phyloP scores from a whole-genome alignment of 2,329 filamentous ascomycete genomes.

The Chaetomium strumarium region DNA sequence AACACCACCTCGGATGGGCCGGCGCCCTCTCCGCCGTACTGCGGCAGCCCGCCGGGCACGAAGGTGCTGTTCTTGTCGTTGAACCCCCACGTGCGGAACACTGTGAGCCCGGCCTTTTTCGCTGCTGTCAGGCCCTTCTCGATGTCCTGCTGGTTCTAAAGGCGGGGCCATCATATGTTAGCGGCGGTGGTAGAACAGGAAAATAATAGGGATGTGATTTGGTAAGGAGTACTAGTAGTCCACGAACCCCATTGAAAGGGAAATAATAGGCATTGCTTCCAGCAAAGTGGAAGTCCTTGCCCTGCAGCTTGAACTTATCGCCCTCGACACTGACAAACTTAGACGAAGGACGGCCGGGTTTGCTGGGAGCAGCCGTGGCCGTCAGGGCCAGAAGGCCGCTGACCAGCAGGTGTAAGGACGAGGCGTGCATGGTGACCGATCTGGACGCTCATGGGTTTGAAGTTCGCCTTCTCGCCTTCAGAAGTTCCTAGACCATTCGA shows the following conservation, averaged over 20 bases:
- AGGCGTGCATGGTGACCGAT: conserved; percentile 10
- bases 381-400: conserved; percentile 14
- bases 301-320: conserved; percentile 47
- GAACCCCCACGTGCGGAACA: conserved; percentile 54
- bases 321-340: conserved; percentile 45
- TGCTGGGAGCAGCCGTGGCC: conserved; percentile 16
- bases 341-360: conserved; percentile 2
- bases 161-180: neutral
- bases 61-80: conserved; percentile 50
- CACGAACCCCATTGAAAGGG: conserved; percentile 45
- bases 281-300: conserved; percentile 51
- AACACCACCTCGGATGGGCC: conserved; percentile 41
- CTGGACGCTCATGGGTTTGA: neutral
- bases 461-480: neutral
- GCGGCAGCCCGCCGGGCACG: conserved; percentile 39
- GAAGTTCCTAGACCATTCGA: neutral
- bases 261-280: conserved; percentile 54
- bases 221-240: neutral
- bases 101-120: conserved; percentile 43
- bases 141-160: conserved; percentile 41
- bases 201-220: too few relatives aligned
- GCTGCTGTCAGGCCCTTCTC: conserved; percentile 41
- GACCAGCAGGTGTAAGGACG: conserved; percentile 12
- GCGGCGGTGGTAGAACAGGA: neutral
- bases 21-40: conserved; percentile 46